Conservation (phyloP, 257 asterid genomes). For the Ehretia macrophylla region DNA sequence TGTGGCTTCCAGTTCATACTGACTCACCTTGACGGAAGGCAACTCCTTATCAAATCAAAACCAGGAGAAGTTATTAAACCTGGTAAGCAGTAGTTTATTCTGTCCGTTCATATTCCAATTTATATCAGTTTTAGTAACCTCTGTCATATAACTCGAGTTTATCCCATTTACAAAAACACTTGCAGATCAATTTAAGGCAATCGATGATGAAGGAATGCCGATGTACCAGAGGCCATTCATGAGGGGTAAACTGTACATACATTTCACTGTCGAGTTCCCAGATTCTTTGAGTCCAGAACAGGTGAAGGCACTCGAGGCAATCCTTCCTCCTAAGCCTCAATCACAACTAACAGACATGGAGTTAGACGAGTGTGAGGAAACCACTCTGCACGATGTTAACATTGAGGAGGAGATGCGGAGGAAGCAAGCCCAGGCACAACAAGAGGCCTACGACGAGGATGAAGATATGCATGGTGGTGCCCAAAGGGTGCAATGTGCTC, state of each 20-base stretch:
- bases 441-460: conserved; percentile 68
- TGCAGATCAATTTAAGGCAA: conserved; percentile 56
- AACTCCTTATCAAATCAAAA: conserved; percentile 53
- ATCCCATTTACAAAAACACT: background rate
- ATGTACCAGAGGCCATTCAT: conserved; percentile 57
- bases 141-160: background rate
- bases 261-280: conserved; percentile 55
- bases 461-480: conserved; percentile 67
- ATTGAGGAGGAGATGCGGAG: conserved; percentile 73
- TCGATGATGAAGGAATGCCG: conserved; percentile 77
- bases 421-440: conserved; percentile 50
- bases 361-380: conserved; percentile 73
- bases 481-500: conserved; percentile 80
- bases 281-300: conserved; percentile 45
- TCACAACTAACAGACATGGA: conserved; percentile 61
- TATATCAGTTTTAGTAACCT: no score
- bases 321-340: conserved; percentile 44
- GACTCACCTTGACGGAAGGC: conserved; percentile 59
- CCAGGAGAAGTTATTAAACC: conserved; percentile 74
- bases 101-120: no score
- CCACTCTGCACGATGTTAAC: conserved; percentile 60
- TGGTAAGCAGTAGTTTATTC: conserved; percentile 23
- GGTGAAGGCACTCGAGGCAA: conserved; percentile 32
- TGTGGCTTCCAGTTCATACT: conserved; percentile 67
- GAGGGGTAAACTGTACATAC: conserved; percentile 58